phyloP scores from a whole-genome alignment of 2,329 filamentous ascomycete genomes.

The Lachnellula arida region DNA sequence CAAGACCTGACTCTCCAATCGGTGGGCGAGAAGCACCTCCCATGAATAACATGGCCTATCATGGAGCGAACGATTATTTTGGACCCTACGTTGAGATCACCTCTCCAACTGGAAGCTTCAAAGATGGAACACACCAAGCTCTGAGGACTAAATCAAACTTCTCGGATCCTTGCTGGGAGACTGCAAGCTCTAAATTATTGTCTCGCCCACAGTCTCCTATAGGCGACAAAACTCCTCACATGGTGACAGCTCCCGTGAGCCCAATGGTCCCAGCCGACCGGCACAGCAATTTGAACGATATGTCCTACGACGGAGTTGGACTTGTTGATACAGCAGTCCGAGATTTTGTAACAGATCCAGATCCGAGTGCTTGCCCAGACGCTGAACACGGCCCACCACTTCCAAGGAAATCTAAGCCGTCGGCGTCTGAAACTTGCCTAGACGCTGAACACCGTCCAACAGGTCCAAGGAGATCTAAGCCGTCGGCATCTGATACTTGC shows the following conservation, averaged over 20 bases:
- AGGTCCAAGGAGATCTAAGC: too few relatives aligned
- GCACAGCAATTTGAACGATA: background rate
- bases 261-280: background rate
- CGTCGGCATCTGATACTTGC: too few relatives aligned
- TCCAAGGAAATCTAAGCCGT: background rate
- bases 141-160: constrained; percentile 4
- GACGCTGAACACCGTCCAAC: too few relatives aligned
- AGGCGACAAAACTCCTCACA: background rate
- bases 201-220: background rate
- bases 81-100: constrained; percentile 3
- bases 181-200: background rate
- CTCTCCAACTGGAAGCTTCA: background rate
- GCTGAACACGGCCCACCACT: background rate
- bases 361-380: background rate
- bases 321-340: background rate
- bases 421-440: too few relatives aligned
- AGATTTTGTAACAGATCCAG: background rate
- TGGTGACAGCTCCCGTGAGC: constrained; percentile 1
- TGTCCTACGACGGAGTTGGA: constrained; percentile 2
- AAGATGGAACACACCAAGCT: background rate
- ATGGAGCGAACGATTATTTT: background rate
- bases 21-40: constrained; percentile 14
- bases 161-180: constrained; percentile 7
- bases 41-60: background rate
- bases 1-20: constrained; percentile 20